Base-by-base conservation (phyloP, 2,329 filamentous ascomycete genomes). In the Exophiala mesophila region DNA sequence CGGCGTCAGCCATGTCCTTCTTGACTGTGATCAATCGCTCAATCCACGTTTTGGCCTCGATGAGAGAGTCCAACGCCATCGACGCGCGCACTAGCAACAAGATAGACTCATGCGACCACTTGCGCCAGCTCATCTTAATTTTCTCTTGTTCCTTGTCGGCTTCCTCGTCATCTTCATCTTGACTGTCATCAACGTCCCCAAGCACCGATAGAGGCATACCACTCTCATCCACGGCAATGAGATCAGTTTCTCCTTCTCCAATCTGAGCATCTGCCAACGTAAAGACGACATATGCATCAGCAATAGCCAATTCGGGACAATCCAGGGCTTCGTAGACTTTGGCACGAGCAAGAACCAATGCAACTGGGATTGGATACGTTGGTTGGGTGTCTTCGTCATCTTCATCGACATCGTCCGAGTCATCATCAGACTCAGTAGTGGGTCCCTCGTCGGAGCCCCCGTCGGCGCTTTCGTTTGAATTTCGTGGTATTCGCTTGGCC, bases 241-340 rank as follows among this genome's bases (percentile, higher is more conserved):
- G 80, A 59, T 92, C 83, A 57, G 88, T 94, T 63, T 96, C 88
- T 54, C 85, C 89, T 28, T 78, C 77, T 49, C 90, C 85, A 16
- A 49, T 47, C 8, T 41, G 20, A 9, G 34, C 45, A 18, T 47
- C 48, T 19, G 97, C 90, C 34, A 98, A 70, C 3, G 95, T 76
- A n/a, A 97, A 73, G 1, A 89, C 88, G 41, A 85, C 83, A 62
- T 97, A 97, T 4, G 88, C 87, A 69, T 96, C 89, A 23, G 88
- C 87, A 8, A 83, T 82, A 4, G 88, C 88, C 28, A 98, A 77
- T 62, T 98, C 92, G 0, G 88, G 87, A 63, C 95, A 97, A 26
- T 80, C 86, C 34, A 96, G 73, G 33, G 79, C 70, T 12, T 80
- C 76, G 63, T 96, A 80, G 30, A 84, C 70, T 23, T 76, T 68